These are phyloP conservation scores for Yamadazyma friedrichii DNA, from an alignment of 1,139 yeast genomes.

Conservation along the genomic window DNA sequence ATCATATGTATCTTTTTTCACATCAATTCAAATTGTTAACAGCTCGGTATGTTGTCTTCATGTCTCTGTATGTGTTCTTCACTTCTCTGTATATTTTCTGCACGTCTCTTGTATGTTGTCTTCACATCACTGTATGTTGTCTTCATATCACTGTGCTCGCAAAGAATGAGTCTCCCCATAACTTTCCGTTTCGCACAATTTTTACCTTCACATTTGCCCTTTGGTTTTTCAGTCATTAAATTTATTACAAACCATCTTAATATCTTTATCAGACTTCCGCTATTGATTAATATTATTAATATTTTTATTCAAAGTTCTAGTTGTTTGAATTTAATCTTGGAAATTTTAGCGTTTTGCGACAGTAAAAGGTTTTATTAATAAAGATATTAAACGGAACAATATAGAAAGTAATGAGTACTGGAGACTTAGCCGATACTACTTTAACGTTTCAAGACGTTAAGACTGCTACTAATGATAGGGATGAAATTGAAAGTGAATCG, in stretches of 20 bases:
- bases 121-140: neutral
- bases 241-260: too few species aligned
- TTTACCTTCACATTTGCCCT: neutral
- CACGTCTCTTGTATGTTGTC: too few species aligned
- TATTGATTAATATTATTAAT: too few species aligned
- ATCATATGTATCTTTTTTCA: neutral
- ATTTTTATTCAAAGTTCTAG: too few species aligned
- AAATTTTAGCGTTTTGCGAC: too few species aligned
- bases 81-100: too few species aligned
- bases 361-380: neutral
- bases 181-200: neutral
- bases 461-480: neutral
- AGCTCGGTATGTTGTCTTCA: too few species aligned
- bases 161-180: neutral
- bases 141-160: too few species aligned
- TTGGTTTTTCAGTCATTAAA: neutral
- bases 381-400: neutral
- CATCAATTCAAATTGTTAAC: too few species aligned
- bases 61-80: neutral
- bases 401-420: conserved; percentile 1
- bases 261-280: too few species aligned
- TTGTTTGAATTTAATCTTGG: too few species aligned
- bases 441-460: neutral
- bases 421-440: neutral
- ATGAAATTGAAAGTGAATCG: neutral